A percentile compares a stretch with the other conserved stretches of the same genome.
Evolutionary conservation across 2,329 filamentous ascomycete species (phyloP).

Genomic region (Penicillium sp.): DNA sequence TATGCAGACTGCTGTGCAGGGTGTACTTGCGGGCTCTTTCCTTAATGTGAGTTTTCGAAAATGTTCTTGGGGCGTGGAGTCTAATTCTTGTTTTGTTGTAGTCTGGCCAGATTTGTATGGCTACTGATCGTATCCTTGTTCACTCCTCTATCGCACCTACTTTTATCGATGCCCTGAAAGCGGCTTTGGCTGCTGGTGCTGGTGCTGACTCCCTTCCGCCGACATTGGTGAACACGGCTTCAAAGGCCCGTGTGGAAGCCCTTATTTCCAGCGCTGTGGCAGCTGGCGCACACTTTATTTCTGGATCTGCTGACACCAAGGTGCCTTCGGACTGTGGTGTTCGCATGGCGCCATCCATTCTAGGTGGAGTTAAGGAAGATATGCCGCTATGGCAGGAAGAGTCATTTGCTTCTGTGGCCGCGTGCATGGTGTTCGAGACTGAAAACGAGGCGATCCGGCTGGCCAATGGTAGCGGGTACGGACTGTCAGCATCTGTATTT

Average conservation of each 20-base stretch:
- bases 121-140: slow-evolving; percentile 71
- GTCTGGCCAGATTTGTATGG: slow-evolving; percentile 79
- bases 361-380: slow-evolving; percentile 63
- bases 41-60: slow-evolving; percentile 27
- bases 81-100: slow-evolving; percentile 32
- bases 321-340: slow-evolving; percentile 21
- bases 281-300: slow-evolving; percentile 33
- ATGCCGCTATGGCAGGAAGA: slow-evolving; percentile 76
- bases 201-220: slow-evolving; percentile 37
- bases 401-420: slow-evolving; percentile 72
- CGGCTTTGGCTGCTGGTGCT: slow-evolving; percentile 39
- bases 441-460: slow-evolving; percentile 67
- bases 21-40: slow-evolving; percentile 35
- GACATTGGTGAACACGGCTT: slow-evolving; percentile 46
- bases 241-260: slow-evolving; percentile 44
- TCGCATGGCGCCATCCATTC: slow-evolving; percentile 64
- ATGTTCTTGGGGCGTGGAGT: neutral
- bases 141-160: slow-evolving; percentile 53
- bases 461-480: slow-evolving; percentile 78
- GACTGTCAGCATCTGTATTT: slow-evolving; percentile 69
- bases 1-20: slow-evolving; percentile 58
- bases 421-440: slow-evolving; percentile 61
- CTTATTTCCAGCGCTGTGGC: slow-evolving; percentile 31
- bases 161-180: slow-evolving; percentile 54
- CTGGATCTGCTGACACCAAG: slow-evolving; percentile 18